phyloP scores from a whole-genome alignment of 495 filamentous ascomycete genomes.

The Elasticomyces elasticus region DNA sequence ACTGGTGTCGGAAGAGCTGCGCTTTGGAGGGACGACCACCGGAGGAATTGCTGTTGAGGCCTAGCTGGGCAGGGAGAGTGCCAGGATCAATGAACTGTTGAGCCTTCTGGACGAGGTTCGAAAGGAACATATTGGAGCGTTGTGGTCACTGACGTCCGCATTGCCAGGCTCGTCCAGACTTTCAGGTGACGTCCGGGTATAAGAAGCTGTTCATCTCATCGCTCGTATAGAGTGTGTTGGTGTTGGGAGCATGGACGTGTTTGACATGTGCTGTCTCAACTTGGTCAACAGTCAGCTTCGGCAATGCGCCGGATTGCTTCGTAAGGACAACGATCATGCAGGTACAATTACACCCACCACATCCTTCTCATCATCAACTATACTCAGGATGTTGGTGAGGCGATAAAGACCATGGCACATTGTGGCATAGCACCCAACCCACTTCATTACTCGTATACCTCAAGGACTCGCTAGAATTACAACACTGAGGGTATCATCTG shows the following conservation, averaged over 20 bases:
- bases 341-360: no score
- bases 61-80: slow-evolving; percentile 48
- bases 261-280: background rate
- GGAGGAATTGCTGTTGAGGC: slow-evolving; percentile 34
- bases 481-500: background rate
- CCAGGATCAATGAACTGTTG: slow-evolving; percentile 84
- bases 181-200: background rate
- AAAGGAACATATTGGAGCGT: slow-evolving; percentile 55
- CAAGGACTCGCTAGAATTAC: no score
- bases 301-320: background rate
- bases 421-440: no score
- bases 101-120: slow-evolving; percentile 86
- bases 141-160: background rate
- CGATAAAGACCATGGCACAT: no score
- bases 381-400: no score
- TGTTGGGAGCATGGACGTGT: background rate
- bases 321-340: background rate
- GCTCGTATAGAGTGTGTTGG: background rate
- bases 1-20: slow-evolving; percentile 87
- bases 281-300: background rate
- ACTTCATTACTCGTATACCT: no score
- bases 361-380: no score
- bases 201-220: background rate
- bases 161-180: background rate
- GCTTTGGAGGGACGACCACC: slow-evolving; percentile 81